Percentiles rank a stretch among this genome's conserved stretches.
These are phyloP conservation scores for Cercospora janseana DNA, from an alignment of 2,329 filamentous ascomycete species.

Conservation along the genomic window DNA sequence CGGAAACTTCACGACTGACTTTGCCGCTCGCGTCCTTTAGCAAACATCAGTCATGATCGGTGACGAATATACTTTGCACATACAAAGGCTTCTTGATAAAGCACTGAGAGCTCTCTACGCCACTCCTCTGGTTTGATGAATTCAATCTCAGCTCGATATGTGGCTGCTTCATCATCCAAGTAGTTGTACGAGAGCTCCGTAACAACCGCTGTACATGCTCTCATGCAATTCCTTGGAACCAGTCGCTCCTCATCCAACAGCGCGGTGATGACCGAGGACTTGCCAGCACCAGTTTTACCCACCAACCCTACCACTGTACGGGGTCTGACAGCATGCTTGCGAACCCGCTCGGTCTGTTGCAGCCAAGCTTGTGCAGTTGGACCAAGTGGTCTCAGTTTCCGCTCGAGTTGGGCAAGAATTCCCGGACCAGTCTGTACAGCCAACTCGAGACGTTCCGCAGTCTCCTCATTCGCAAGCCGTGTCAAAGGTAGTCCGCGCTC, in stretches of 20 bases:
- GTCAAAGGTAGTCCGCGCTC: constrained; percentile 32
- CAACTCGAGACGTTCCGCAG: constrained; percentile 41
- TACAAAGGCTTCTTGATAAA: constrained; percentile 50
- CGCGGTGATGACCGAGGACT: constrained; percentile 63
- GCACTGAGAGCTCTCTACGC: constrained; percentile 51
- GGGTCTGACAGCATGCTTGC: constrained; percentile 42
- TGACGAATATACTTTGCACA: not conserved
- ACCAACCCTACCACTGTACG: constrained; percentile 57
- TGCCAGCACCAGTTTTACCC: constrained; percentile 60
- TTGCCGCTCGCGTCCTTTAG: constrained; percentile 40
- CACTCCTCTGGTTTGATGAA: constrained; percentile 56
- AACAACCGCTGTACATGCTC: constrained; percentile 61
- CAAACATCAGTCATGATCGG: not conserved
- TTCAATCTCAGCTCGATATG: constrained; percentile 57
- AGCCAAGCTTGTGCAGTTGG: constrained; percentile 41
- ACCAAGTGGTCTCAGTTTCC: constrained; percentile 32
- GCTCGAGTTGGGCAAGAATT: constrained; percentile 39
- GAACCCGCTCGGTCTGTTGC: constrained; percentile 44
- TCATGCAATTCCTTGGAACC: constrained; percentile 57
- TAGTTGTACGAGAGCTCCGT: constrained; percentile 61
- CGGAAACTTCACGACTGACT: constrained; percentile 39
- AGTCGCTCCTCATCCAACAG: constrained; percentile 61
- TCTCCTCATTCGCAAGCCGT: constrained; percentile 36
- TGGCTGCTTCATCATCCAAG: constrained; percentile 38
- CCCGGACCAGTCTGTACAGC: constrained; percentile 42